These are phyloP conservation scores for Durio zibethinus DNA, from an alignment of 345 rosid species.

Conservation along the genomic window DNA sequence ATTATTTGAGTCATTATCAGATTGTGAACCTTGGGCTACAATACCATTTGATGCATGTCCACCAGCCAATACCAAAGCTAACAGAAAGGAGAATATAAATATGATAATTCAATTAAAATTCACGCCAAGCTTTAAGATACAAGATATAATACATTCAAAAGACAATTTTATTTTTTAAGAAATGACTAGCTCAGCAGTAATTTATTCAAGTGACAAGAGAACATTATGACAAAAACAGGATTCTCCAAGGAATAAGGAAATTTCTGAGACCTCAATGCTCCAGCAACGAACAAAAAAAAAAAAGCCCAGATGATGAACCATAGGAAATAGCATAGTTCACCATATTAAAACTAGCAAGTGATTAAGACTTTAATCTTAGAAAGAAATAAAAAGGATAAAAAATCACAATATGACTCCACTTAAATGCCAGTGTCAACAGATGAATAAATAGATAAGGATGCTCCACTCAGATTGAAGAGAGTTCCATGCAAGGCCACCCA, in stretches of 20 bases:
- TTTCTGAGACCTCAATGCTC: neutral
- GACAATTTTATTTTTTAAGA: neutral
- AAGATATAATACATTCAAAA: neutral
- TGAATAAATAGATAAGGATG: neutral
- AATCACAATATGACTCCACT: neutral
- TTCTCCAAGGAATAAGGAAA: neutral
- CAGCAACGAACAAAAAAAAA: no score
- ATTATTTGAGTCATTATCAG: constrained; percentile 68
- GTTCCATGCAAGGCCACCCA: neutral
- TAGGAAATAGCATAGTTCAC: neutral
- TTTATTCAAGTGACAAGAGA: neutral
- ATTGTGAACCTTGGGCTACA: constrained; percentile 53
- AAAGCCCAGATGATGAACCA: neutral
- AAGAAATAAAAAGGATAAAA: neutral
- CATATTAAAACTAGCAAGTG: neutral
- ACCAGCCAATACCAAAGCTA: constrained; percentile 80
- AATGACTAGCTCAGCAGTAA: neutral
- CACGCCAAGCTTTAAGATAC: constrained; percentile 11
- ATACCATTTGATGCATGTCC: constrained; percentile 73
- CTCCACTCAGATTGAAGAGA: neutral
- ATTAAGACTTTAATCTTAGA: neutral
- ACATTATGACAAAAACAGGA: neutral
- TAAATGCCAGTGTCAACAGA: neutral
- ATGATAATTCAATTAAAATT: constrained; percentile 18
- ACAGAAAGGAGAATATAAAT: constrained; percentile 18